Evolutionary conservation across 306 rosid species (phyloP).

Genomic region (Citrullus mucosospermus): DNA sequence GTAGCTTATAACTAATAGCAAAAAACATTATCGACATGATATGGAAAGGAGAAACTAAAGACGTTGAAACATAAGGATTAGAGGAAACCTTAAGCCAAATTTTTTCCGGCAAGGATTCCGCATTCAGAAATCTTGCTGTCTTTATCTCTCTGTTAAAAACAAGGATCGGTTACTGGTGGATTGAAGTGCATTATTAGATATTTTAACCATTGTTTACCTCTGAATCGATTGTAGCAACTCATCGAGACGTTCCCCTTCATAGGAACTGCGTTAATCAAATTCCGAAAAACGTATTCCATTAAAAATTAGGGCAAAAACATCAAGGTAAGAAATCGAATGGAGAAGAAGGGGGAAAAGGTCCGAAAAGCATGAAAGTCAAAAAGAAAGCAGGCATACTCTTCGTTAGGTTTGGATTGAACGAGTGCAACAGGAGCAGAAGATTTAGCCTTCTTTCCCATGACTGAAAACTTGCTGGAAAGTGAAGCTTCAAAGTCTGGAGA

Average conservation of each 20-base stretch:
- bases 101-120: constrained; percentile 52
- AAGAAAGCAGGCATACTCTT: neutral
- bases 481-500: neutral
- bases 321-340: neutral
- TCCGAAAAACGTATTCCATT: neutral
- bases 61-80: neutral
- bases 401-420: neutral
- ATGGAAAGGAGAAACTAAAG: neutral
- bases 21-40: neutral
- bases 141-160: constrained; percentile 34
- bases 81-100: constrained; percentile 59
- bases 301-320: neutral
- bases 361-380: neutral
- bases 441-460: neutral
- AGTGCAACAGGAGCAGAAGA: neutral
- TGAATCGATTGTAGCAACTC: constrained; percentile 41
- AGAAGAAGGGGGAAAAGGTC: neutral
- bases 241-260: constrained; percentile 43
- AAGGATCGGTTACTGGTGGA: neutral
- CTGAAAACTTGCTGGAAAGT: neutral
- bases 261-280: constrained; percentile 26
- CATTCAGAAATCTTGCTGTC: constrained; percentile 32
- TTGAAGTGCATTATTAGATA: neutral
- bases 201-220: constrained; percentile 16
- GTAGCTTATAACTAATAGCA: neutral